Base-by-base conservation (phyloP, 768 basidiomycete genomes). In the Tulasnella sp. region DNA sequence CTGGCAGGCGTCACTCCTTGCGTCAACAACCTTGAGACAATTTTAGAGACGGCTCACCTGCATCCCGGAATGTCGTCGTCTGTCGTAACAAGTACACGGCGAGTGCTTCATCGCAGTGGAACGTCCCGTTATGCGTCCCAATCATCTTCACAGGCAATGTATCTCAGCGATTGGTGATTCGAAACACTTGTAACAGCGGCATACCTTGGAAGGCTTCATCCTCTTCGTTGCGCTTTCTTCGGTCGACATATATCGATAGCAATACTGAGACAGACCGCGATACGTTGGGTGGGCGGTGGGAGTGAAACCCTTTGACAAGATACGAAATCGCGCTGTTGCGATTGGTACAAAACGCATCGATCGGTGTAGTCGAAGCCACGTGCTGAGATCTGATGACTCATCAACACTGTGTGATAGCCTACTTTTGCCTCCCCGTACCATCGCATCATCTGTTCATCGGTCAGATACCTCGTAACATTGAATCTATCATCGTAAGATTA, bases 81-180 rank as follows among this genome's bases (percentile, higher is more conserved):
- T 80, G 80, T 48, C 81, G 81, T 29, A 99, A 75, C 61, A 99
- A 76, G 69, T 84, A 92, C 15, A 94, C 86, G 0, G 94, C 96
- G 31, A 98, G 77, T 0, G 92, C 91, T 71, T 99, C 94, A 64
- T 99, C 94, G 69, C 90, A 93, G 65, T 99, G 93, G 68, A 97
- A 97, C 0, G 90, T 90, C 15, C 93, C 93, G 58, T 85, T 89
- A 69, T 97, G 92, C 1, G 93, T 96, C 32, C 92, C 92, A 65
- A 97, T 94, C 37, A 81, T 70, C 86, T 90, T 37, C 29, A 27
- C 3, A 36, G 21, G 37, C 17, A 36, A 21, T n/a, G 6, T 42
- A 6, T 27, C 11, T 14, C 8, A 49, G 39, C 17, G 4, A 42
- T 23, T 6, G 8, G 8, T 25, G n/a, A 25, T 9, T 32, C 25